Conservation (phyloP, 345 rosid genomes). For the Noccaea caerulescens region DNA sequence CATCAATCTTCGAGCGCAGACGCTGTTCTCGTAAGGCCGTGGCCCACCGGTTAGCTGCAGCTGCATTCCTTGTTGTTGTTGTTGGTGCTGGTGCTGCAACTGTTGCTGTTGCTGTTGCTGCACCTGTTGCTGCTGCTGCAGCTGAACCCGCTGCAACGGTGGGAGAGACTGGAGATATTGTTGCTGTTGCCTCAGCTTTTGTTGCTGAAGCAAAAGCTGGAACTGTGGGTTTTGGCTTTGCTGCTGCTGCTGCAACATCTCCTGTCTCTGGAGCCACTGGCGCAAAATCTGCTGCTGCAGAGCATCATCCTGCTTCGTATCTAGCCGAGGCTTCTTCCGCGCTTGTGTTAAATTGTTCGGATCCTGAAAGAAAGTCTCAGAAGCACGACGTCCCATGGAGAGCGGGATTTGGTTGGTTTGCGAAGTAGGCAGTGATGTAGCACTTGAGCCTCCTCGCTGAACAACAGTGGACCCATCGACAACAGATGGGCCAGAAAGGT, state of each 20-base stretch:
- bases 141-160: slow-evolving; percentile 76
- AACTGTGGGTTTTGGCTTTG: slow-evolving; percentile 75
- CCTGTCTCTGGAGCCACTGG: slow-evolving; percentile 86
- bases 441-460: slow-evolving; percentile 78
- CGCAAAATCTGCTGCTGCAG: slow-evolving; percentile 82
- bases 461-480: slow-evolving; percentile 80
- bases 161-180: slow-evolving; percentile 79
- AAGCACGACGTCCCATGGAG: slow-evolving; percentile 62
- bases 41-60: slow-evolving; percentile 48
- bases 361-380: slow-evolving; percentile 77
- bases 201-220: slow-evolving; percentile 74
- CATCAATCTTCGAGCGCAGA: slow-evolving; percentile 94
- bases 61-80: slow-evolving; percentile 81
- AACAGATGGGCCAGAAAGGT: slow-evolving; percentile 85
- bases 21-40: slow-evolving; percentile 70
- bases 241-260: slow-evolving; percentile 60
- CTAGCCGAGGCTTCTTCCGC: slow-evolving; percentile 81
- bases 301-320: slow-evolving; percentile 88
- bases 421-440: slow-evolving; percentile 66
- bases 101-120: slow-evolving; percentile 54
- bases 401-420: slow-evolving; percentile 68
- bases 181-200: slow-evolving; percentile 55
- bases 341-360: slow-evolving; percentile 65
- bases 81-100: slow-evolving; percentile 67
- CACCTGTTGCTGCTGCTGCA: slow-evolving; percentile 87